Evolutionary conservation across 192 early-diverging fungal genomes (phyloP).

Genomic region (Glomus cerebriforme): DNA sequence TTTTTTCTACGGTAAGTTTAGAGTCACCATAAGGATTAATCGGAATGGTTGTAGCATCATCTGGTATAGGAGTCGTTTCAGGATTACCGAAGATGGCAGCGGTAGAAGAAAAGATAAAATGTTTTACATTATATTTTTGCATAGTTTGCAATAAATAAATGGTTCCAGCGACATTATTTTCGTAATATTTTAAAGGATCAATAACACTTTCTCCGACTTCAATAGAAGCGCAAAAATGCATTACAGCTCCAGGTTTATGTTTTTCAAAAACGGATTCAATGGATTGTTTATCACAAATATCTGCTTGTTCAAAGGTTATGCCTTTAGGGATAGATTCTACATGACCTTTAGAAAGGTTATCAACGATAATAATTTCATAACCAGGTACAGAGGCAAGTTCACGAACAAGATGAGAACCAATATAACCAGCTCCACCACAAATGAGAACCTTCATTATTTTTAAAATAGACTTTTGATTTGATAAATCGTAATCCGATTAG

Average conservation of each 20-base stretch:
- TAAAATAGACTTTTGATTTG: not conserved
- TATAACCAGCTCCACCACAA: constrained; percentile 81
- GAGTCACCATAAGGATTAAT: constrained; percentile 92
- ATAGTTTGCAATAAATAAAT: constrained; percentile 79
- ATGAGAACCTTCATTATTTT: constrained; percentile 48
- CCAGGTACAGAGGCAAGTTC: constrained; percentile 63
- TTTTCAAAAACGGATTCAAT: constrained; percentile 43
- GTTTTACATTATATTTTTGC: constrained; percentile 73
- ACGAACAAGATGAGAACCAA: constrained; percentile 87
- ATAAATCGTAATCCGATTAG: not conserved
- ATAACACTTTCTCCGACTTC: constrained; percentile 79
- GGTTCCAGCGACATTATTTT: constrained; percentile 91
- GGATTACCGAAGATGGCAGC: constrained; percentile 83
- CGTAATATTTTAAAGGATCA: constrained; percentile 84
- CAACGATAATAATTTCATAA: constrained; percentile 82
- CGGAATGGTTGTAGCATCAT: constrained; percentile 65
- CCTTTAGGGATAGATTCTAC: constrained; percentile 19
- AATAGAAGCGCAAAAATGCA: constrained; percentile 86
- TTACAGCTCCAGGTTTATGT: constrained; percentile 48
- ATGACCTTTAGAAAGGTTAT: constrained; percentile 74
- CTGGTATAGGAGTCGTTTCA: constrained; percentile 43
- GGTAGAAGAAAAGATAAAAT: constrained; percentile 92
- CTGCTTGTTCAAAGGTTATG: constrained; percentile 43
- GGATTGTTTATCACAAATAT: constrained; percentile 42
- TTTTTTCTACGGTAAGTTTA: constrained; percentile 81